phyloP scores from a whole-genome alignment of 306 rosid genomes.

The Sesbania bispinosa region DNA sequence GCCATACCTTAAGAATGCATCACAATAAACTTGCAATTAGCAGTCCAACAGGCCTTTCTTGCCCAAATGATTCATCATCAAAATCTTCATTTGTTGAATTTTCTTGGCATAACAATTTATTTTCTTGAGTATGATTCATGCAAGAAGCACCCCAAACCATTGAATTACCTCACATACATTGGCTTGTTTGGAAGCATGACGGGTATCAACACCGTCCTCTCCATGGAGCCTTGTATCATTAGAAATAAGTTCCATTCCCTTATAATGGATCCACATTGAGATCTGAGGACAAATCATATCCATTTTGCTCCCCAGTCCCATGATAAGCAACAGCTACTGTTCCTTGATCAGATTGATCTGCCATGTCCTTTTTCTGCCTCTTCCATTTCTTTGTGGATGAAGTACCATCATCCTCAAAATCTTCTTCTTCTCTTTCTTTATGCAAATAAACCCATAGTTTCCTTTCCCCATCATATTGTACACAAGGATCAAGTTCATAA shows the following conservation, averaged over 20 bases:
- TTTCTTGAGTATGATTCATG: conserved; percentile 48
- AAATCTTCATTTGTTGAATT: conserved; percentile 89
- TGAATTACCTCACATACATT: conserved; percentile 43
- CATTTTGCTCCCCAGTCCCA: conserved; percentile 64
- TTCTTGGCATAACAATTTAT: conserved; percentile 92
- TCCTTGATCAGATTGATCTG: conserved; percentile 83
- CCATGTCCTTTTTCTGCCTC: conserved; percentile 88
- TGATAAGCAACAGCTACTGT: conserved; percentile 66
- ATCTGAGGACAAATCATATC: conserved; percentile 80
- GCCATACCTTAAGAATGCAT: conserved; percentile 64
- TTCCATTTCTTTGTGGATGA: conserved; percentile 99
- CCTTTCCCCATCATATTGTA: conserved; percentile 93
- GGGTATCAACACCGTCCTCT: conserved; percentile 48
- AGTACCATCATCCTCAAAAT: conserved; percentile 98
- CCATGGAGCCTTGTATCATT: conserved; percentile 48
- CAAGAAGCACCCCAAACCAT: conserved; percentile 64
- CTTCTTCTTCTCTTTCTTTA: conserved; percentile 98
- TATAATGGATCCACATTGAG: conserved; percentile 84
- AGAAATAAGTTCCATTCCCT: conserved; percentile 51
- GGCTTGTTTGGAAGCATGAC: conserved; percentile 55
- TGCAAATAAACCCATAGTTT: conserved; percentile 98
- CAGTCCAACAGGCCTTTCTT: conserved; percentile 69
- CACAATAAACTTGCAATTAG: conserved; percentile 62
- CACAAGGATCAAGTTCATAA: conserved; percentile 99
- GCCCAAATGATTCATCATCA: conserved; percentile 76